Evolutionary conservation across 805 yeast species (phyloP).

Genomic region (Wickerhamomyces rabaulensis): DNA sequence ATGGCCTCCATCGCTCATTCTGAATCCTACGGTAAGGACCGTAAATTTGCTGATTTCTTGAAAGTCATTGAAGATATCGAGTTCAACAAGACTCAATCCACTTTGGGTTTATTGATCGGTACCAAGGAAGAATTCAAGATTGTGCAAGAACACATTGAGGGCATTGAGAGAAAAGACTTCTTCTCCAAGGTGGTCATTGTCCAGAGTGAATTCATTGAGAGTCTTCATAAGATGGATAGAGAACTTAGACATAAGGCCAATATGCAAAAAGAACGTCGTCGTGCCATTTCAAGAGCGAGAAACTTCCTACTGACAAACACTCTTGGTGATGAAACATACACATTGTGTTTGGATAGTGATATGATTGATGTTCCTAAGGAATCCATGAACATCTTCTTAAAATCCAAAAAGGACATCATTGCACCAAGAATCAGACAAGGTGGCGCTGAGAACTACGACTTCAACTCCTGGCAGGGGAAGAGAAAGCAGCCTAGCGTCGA

Average conservation of each 20-base stretch:
- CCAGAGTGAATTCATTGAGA: conserved; percentile 19
- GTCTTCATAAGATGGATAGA: conserved; percentile 9
- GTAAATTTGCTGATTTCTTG: conserved; percentile 30
- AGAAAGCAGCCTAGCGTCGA: conserved; percentile 24
- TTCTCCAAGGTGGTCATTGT: conserved; percentile 14
- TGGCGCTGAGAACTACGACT: conserved; percentile 27
- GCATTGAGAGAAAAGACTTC: conserved; percentile 1
- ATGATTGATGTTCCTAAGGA: conserved; percentile 22
- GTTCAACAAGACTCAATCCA: conserved; percentile 17
- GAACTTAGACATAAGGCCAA: conserved; percentile 12
- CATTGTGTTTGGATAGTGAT: conserved; percentile 30
- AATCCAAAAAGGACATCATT: conserved; percentile 24
- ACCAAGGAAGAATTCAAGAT: conserved; percentile 3
- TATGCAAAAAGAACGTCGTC: conserved; percentile 24
- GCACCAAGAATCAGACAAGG: conserved; percentile 28
- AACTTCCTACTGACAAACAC: conserved; percentile 23
- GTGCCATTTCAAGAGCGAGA: conserved; percentile 24
- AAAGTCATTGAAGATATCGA: conserved; percentile 26
- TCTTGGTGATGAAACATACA: conserved; percentile 23
- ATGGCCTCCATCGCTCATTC: conserved; percentile 22
- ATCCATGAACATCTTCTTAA: conserved; percentile 20
- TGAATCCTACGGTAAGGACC: conserved; percentile 32
- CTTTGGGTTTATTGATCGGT: conserved; percentile 18
- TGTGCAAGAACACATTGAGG: conserved; percentile 6
- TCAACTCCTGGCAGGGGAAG: conserved; percentile 31